A percentile compares a stretch with the other conserved stretches of the same genome.
Evolutionary conservation across 495 filamentous ascomycete genomes (phyloP).

Genomic region (Talaromyces proteolyticus): DNA sequence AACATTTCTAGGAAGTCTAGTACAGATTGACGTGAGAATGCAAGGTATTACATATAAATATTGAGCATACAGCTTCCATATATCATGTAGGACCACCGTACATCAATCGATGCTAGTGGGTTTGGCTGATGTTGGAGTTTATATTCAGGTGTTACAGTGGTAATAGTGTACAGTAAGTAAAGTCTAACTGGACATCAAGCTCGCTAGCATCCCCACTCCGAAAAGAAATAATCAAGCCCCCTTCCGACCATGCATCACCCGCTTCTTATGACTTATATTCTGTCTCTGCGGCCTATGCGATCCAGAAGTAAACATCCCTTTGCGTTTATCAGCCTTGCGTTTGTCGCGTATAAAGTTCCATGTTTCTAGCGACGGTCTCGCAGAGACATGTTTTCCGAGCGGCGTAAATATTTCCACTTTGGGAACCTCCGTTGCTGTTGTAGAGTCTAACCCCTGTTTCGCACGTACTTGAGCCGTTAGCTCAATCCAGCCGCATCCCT

Average conservation of each 20-base stretch:
- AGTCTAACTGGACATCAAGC: too few relatives aligned
- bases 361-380: conserved; percentile 66
- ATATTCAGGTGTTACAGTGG: too few relatives aligned
- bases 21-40: too few relatives aligned
- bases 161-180: background rate
- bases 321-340: conserved; percentile 26
- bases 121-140: too few relatives aligned
- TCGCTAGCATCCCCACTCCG: too few relatives aligned
- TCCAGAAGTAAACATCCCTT: conserved; percentile 6
- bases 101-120: too few relatives aligned
- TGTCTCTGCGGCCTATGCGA: conserved; percentile 14
- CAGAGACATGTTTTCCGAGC: conserved; percentile 67
- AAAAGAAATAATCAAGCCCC: background rate
- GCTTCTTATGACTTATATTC: conserved; percentile 19
- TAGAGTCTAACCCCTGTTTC: too few relatives aligned
- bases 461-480: conserved; percentile 73
- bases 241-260: conserved; percentile 8
- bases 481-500: conserved; percentile 92
- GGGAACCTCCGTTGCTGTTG: conserved; percentile 40
- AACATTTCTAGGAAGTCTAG: too few relatives aligned
- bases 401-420: conserved; percentile 82
- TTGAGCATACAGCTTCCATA: too few relatives aligned
- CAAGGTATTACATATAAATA: too few relatives aligned
- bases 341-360: conserved; percentile 46
- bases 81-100: too few relatives aligned